A percentile compares a stretch with the other conserved stretches of the same genome.
Conservation (phyloP, 805 yeast genomes). For the Wickerhamomyces strasburgensis region DNA sequence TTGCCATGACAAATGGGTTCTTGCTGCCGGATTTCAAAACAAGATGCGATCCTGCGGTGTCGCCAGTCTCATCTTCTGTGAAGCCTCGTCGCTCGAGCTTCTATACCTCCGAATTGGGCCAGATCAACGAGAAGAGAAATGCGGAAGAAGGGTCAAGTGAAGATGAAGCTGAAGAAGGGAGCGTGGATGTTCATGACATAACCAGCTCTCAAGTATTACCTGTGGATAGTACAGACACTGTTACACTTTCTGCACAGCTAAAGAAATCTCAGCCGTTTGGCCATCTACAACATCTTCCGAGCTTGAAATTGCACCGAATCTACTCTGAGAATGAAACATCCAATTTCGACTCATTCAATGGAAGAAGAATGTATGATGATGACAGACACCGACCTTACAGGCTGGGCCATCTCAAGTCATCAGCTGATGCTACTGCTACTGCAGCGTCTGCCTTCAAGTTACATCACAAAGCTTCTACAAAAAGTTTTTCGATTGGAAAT, state of each 20-base stretch:
- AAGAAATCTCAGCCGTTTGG: slow-evolving; percentile 23
- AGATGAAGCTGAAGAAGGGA: background rate
- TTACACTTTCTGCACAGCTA: slow-evolving; percentile 3
- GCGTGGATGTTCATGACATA: background rate
- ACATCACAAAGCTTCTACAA: too few relatives aligned
- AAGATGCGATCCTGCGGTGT: background rate
- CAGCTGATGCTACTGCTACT: too few relatives aligned
- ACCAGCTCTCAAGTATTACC: background rate
- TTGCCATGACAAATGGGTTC: background rate
- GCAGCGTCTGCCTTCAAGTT: too few relatives aligned
- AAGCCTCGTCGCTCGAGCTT: background rate
- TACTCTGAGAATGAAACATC: slow-evolving; percentile 63
- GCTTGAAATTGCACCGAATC: slow-evolving; percentile 41
- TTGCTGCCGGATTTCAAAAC: background rate
- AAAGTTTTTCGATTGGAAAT: too few relatives aligned
- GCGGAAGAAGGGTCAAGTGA: slow-evolving; percentile 1
- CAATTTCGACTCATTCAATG: slow-evolving; percentile 51
- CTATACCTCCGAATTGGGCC: background rate
- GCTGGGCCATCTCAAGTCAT: slow-evolving; percentile 4
- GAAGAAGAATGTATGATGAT: slow-evolving; percentile 51
- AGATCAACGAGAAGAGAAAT: slow-evolving; percentile 3
- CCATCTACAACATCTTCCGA: slow-evolving; percentile 21
- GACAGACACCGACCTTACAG: slow-evolving; percentile 42
- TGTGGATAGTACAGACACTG: background rate
- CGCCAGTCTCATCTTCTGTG: background rate